Evolutionary conservation across 2,329 filamentous ascomycete genomes (phyloP).

Genomic region (Cytospora piceae): DNA sequence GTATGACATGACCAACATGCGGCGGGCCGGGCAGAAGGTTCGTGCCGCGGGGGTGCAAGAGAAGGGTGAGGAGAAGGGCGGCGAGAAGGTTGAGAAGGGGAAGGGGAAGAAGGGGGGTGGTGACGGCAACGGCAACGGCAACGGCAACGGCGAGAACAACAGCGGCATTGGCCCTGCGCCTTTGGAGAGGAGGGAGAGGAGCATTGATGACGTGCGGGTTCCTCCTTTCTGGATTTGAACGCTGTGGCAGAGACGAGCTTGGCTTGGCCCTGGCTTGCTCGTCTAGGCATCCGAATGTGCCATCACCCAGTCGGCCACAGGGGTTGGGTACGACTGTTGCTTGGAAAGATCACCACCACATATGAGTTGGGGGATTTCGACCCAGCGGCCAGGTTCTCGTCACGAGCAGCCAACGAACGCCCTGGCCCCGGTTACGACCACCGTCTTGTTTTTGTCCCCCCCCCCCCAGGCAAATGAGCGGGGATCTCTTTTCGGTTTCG

Average conservation of each 20-base stretch:
- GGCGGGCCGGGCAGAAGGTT: background rate
- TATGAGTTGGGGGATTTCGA: too few species aligned
- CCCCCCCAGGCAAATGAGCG: too few species aligned
- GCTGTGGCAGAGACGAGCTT: background rate
- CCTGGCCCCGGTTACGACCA: too few species aligned
- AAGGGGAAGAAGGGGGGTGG: background rate
- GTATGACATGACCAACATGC: constrained; percentile 27
- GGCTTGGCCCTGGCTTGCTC: background rate
- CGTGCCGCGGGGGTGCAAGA: constrained; percentile 6
- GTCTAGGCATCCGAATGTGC: background rate
- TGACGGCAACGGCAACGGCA: background rate
- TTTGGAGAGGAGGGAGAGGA: background rate
- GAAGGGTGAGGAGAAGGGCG: too few species aligned
- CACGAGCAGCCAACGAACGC: too few species aligned
- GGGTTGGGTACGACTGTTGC: too few species aligned
- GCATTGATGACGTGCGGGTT: background rate
- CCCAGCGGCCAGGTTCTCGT: too few species aligned
- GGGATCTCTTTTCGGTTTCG: too few species aligned
- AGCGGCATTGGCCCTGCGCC: background rate
- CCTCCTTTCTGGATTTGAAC: constrained; percentile 25
- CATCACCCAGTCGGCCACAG: background rate
- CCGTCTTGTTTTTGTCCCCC: too few species aligned
- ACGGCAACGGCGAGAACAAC: background rate
- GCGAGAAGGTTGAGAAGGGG: background rate
- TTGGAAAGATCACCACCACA: too few species aligned